A percentile compares a stretch with the other conserved stretches of the same genome.
Conservation (phyloP, 2,329 filamentous ascomycete genomes). For the Penicillium glabrum region DNA sequence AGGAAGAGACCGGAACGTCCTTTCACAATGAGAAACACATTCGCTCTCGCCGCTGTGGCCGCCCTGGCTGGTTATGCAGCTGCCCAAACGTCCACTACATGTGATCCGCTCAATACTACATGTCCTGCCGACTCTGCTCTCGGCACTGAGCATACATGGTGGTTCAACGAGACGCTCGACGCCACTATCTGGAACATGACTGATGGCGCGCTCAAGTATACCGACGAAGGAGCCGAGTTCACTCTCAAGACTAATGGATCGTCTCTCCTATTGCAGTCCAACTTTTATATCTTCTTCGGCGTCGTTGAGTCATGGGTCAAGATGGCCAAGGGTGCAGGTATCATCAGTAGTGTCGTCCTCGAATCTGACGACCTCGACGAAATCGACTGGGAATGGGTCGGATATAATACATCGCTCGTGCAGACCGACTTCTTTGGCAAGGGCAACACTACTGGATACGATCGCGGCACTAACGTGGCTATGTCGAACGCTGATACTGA, state of each 20-base stretch:
- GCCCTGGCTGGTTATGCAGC: slow-evolving; percentile 29
- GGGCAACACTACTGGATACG: slow-evolving; percentile 70
- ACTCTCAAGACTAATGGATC: slow-evolving; percentile 69
- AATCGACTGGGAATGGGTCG: slow-evolving; percentile 67
- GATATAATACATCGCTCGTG: slow-evolving; percentile 37
- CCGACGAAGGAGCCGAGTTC: slow-evolving; percentile 66
- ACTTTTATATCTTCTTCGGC: slow-evolving; percentile 86
- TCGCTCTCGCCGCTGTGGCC: slow-evolving; percentile 27
- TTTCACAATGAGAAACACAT: slow-evolving; percentile 29
- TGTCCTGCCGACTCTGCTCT: slow-evolving; percentile 74
- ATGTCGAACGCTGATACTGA: slow-evolving; percentile 57
- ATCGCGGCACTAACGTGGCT: slow-evolving; percentile 76
- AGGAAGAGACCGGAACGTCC: background rate
- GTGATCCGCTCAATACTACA: slow-evolving; percentile 70
- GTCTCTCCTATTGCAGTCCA: slow-evolving; percentile 74
- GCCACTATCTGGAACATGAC: slow-evolving; percentile 66
- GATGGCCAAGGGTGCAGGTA: slow-evolving; percentile 70
- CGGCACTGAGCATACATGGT: slow-evolving; percentile 59
- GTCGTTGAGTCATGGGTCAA: slow-evolving; percentile 76
- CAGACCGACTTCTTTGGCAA: slow-evolving; percentile 98
- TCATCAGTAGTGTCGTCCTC: slow-evolving; percentile 80
- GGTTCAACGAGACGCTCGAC: slow-evolving; percentile 64
- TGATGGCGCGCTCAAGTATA: slow-evolving; percentile 63
- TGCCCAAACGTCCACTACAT: slow-evolving; percentile 75
- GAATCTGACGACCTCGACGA: slow-evolving; percentile 83